Evolutionary conservation across 208 protist species (phyloP), one percentile per base, ranked within the genome.

Genomic region (Jaenimonas drosophilae): DNA sequence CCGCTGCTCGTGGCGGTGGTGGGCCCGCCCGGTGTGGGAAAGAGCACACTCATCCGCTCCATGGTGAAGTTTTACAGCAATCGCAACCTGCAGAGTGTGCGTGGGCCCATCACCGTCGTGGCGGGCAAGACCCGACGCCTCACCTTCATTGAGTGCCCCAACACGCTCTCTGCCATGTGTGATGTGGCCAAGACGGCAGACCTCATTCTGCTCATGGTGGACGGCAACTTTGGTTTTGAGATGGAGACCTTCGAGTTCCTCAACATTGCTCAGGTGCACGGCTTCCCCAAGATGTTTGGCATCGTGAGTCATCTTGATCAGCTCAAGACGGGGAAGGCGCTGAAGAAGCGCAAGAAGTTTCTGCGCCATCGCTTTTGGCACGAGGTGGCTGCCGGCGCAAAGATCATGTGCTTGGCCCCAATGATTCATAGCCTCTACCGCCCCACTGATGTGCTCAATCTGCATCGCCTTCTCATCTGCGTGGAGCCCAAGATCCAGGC

Each of bases 221-320:
- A 99, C 59, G 98, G 93, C 17, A 85, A 65, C 47, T 99, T 88
- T 66, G 97, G 97, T 25, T 99, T 99, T 49, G 98, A 99, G 88
- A 99, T 99, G 98, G 97, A 99, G 66, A 99, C 96, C 6, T 99
- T 99, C 66, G 98, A 99, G 83, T 99, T 99, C 62, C 67, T 99
- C 21, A 99, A 99, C 64, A 96, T 99, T 19, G 69, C 97, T 12
- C 92, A 98, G 59, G 85, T 96, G 29, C 97, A 99, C 63, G 98
- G 98, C 28, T 99, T 99, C 47, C 96, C 98, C 3, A 90, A 90
- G 36, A 88, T 99, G 58, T 98, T 99, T 64, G 98, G 98, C 33
- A 81, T 99, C 14, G 70, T 99, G 0, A 99, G 98, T 16, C 97
- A 99, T 64, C 75, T 99, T 3, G 98, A 99, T 66, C 32, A 78